Evolutionary conservation across 139 green algal species (phyloP), one percentile per base, ranked within the genome.

Genomic region (Astrephomene gubernaculifera): DNA sequence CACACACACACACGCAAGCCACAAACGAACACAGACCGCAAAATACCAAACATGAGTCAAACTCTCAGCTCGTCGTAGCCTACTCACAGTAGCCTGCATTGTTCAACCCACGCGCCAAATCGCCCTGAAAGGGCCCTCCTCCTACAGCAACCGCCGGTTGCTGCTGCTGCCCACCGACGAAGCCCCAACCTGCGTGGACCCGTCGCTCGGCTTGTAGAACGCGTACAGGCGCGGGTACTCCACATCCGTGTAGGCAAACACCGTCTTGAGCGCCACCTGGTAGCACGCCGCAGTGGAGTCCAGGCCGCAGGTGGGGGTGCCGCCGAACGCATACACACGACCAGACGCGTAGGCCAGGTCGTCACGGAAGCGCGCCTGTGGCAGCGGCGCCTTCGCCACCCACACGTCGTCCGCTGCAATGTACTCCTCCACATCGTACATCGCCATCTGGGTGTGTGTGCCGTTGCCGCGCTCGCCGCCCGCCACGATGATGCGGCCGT

Each of bases 341-440:
- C n/a, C n/a, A n/a, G n/a, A n/a, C n/a, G n/a, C n/a, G n/a, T n/a
- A n/a, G n/a, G n/a, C n/a, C n/a, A n/a, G n/a, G n/a, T n/a, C n/a
- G n/a, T n/a, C n/a, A n/a, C 86, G 73, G 82, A 94, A 93, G 33
- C 89, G 81, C 6, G 89, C 72, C 64, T 89, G 53, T 1, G 89
- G 85, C 78, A 94, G 78, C 4, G 91, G 91, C 43, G 87, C 91
- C 84, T 90, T 94, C 22, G 49, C 35, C 60, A 92, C 72, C 91
- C 91, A 94, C 0, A 76, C 38, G 54, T 94, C 71, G 4, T 85
- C 9, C 3, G 39, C 81, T 0, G 61, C 63, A 27, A 82, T 63
- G 86, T 92, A 92, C 86, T 89, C 61, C 43, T 89, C 52, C 52
- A 85, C 74, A 2, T 89, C 35, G 61, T 85, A 83, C 63, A 88